These are phyloP conservation scores for Hyphopichia buzzinii DNA, from an alignment of 1,139 yeast species.

Conservation along the genomic window DNA sequence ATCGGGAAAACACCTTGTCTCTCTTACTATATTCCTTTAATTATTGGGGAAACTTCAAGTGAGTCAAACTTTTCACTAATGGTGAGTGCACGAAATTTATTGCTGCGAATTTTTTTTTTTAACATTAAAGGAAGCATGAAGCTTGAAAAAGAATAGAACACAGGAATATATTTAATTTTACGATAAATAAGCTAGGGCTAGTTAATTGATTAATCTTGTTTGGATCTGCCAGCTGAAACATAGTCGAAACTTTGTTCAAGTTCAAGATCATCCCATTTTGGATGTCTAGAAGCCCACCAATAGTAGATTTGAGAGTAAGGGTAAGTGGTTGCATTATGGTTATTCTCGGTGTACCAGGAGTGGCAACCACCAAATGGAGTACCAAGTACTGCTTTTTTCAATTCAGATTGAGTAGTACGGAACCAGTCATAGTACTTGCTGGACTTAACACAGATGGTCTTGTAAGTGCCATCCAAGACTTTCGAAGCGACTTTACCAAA, in stretches of 20 bases:
- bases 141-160: too few relatives aligned
- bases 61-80: background rate
- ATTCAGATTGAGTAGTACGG: slow-evolving; percentile 23
- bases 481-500: slow-evolving; percentile 23
- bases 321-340: slow-evolving; percentile 34
- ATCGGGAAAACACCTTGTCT: slow-evolving; percentile 4
- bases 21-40: too few relatives aligned
- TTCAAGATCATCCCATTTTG: slow-evolving; percentile 28
- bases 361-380: slow-evolving; percentile 43
- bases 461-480: slow-evolving; percentile 28
- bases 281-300: slow-evolving; percentile 29
- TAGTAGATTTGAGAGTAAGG: slow-evolving; percentile 38
- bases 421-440: slow-evolving; percentile 39
- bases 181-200: too few relatives aligned
- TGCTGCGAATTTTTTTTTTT: background rate
- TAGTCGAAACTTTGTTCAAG: slow-evolving; percentile 2
- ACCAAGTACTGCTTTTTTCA: slow-evolving; percentile 36
- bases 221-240: slow-evolving; percentile 1
- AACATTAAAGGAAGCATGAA: too few relatives aligned
- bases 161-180: too few relatives aligned
- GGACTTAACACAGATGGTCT: slow-evolving; percentile 31
- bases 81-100: background rate
- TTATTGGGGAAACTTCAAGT: background rate
- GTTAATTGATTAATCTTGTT: background rate
- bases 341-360: slow-evolving; percentile 37